phyloP scores from a whole-genome alignment of 176 grass and related monocot species.

The Eragrostis curvula region DNA sequence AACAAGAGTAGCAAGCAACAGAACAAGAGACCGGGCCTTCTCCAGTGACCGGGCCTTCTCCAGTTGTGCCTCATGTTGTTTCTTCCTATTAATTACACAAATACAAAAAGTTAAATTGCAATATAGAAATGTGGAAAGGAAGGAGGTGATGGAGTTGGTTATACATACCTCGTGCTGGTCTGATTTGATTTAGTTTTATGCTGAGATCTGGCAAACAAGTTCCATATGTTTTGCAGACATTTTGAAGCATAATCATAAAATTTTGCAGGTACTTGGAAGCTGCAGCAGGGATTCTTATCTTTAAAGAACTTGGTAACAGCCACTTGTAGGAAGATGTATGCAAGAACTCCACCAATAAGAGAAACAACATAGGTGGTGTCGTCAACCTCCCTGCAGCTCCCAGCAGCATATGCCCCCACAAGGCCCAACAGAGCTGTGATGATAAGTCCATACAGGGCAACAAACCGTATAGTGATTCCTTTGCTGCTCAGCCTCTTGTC shows the following conservation, averaged over 20 bases:
- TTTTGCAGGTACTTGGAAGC: no score
- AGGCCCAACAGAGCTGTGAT: conserved; percentile 14
- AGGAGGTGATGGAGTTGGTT: neutral
- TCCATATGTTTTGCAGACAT: neutral
- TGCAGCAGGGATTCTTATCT: neutral
- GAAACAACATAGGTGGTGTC: conserved; percentile 31
- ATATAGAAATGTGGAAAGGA: neutral
- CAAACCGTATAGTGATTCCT: neutral
- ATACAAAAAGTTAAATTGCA: neutral
- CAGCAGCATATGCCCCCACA: conserved; percentile 38
- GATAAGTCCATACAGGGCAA: neutral
- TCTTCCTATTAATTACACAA: neutral
- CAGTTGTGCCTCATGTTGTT: neutral
- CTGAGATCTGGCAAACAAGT: neutral
- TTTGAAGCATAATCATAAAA: neutral
- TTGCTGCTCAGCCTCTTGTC: conserved; percentile 9
- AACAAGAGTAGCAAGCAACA: conserved; percentile 58
- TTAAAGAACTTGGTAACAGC: neutral
- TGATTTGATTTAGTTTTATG: neutral
- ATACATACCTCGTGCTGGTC: neutral
- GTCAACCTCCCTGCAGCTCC: conserved; percentile 34
- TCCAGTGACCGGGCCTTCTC: neutral
- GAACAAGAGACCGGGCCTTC: conserved; percentile 11
- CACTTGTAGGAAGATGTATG: conserved; percentile 35
- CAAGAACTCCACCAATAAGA: conserved; percentile 32